These are phyloP conservation scores for Plantago major DNA, from an alignment of 257 asterid genomes.

Conservation along the genomic window DNA sequence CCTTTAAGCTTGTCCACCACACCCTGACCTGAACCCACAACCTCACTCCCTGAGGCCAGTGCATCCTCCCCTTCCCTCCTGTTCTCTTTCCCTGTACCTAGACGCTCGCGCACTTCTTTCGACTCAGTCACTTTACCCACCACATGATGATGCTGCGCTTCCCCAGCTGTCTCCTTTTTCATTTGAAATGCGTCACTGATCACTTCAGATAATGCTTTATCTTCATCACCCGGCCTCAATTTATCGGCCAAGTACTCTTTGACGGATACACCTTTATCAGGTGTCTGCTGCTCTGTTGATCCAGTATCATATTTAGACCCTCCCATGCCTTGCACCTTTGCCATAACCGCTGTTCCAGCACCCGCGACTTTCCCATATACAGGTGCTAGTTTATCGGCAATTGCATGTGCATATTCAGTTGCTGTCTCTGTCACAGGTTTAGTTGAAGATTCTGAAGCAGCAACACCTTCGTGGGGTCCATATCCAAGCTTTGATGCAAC, in stretches of 20 bases:
- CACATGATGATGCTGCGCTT: conserved; percentile 12
- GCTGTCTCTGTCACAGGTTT: conserved; percentile 17
- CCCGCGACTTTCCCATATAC: conserved; percentile 28
- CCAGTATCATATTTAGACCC: conserved; percentile 1
- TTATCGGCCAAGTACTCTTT: conserved; percentile 48
- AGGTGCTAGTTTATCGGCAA: conserved; percentile 24
- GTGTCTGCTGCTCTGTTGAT: conserved; percentile 10
- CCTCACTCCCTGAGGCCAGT: conserved; percentile 26
- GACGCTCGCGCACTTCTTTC: conserved; percentile 36
- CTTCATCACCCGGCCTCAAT: conserved; percentile 71
- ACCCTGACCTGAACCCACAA: conserved; percentile 37
- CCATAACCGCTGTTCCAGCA: conserved; percentile 25
- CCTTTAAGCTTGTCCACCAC: conserved; percentile 48
- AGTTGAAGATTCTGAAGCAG: not conserved
- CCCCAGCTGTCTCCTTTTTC: conserved; percentile 30
- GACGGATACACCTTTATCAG: conserved; percentile 53
- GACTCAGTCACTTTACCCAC: conserved; percentile 49
- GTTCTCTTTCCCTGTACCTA: conserved; percentile 33
- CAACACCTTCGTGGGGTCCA: not conserved
- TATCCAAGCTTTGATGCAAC: conserved; percentile 52
- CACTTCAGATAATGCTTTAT: conserved; percentile 58
- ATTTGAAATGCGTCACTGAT: conserved; percentile 39
- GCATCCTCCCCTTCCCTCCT: conserved; percentile 39
- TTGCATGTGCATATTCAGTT: conserved; percentile 30
- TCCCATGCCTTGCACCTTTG: conserved; percentile 31